Conservation (phyloP, 1,284 basidiomycete species). For the Neonothopanus nambi region DNA sequence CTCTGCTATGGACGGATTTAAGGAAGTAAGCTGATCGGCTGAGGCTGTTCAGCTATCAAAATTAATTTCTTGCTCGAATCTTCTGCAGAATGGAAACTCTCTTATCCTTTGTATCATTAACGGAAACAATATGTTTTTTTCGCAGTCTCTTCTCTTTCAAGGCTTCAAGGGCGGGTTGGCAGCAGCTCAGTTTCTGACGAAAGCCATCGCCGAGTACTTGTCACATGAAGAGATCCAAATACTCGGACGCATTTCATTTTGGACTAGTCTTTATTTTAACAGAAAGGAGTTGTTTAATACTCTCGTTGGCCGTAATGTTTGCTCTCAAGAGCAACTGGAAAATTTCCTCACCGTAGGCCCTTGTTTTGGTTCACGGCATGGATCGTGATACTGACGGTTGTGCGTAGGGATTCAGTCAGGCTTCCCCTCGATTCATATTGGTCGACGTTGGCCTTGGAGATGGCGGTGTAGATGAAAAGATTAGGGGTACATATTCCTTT, state of each 20-base stretch:
- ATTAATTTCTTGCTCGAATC: background rate
- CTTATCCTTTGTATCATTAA: slow-evolving; percentile 75
- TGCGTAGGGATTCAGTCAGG: slow-evolving; percentile 64
- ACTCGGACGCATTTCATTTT: slow-evolving; percentile 64
- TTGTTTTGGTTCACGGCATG: background rate
- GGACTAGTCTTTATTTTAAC: slow-evolving; percentile 72
- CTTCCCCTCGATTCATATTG: slow-evolving; percentile 65
- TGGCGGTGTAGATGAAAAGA: slow-evolving; percentile 68
- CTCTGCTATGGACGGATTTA: slow-evolving; percentile 53
- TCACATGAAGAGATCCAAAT: slow-evolving; percentile 56
- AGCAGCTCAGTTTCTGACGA: slow-evolving; percentile 67
- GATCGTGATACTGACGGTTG: background rate
- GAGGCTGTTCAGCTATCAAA: too few species aligned
- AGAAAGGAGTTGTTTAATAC: slow-evolving; percentile 52
- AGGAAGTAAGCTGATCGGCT: slow-evolving; percentile 38
- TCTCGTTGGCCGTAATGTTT: slow-evolving; percentile 52
- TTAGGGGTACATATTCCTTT: slow-evolving; percentile 57
- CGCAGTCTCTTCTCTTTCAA: slow-evolving; percentile 52
- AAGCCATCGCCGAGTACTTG: slow-evolving; percentile 63
- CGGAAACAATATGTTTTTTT: slow-evolving; percentile 70
- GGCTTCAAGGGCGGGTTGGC: slow-evolving; percentile 67
- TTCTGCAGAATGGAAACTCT: slow-evolving; percentile 63
- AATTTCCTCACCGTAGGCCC: slow-evolving; percentile 50
- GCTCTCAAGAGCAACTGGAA: slow-evolving; percentile 64
- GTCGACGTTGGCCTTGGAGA: slow-evolving; percentile 73